These are phyloP conservation scores for Zangia roseola DNA, from an alignment of 768 basidiomycete species.

Conservation along the genomic window DNA sequence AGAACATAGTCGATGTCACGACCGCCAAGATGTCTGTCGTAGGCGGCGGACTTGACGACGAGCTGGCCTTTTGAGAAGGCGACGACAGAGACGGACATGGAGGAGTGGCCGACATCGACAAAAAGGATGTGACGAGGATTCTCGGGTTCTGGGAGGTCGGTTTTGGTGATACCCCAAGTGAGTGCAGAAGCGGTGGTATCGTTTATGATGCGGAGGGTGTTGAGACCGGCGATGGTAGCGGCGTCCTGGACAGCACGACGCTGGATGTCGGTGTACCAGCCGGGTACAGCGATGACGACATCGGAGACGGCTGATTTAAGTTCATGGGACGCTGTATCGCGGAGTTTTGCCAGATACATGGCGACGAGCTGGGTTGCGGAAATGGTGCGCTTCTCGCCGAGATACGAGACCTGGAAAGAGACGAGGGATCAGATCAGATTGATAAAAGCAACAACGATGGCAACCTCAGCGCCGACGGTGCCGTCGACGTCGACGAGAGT, in stretches of 20 bases:
- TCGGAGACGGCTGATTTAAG: conserved; percentile 87
- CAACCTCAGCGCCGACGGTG: conserved; percentile 81
- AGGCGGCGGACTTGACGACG: conserved; percentile 81
- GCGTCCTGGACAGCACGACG: conserved; percentile 89
- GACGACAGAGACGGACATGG: conserved; percentile 82
- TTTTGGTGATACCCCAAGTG: conserved; percentile 98
- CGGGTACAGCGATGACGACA: conserved; percentile 94
- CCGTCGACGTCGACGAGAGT: conserved; percentile 83
- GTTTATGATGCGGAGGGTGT: conserved; percentile 92
- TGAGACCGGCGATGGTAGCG: conserved; percentile 85
- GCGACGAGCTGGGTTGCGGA: conserved; percentile 90
- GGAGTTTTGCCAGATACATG: conserved; percentile 87
- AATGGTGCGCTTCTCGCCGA: conserved; percentile 76
- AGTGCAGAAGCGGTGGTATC: conserved; percentile 95
- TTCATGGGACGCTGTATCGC: conserved; percentile 82
- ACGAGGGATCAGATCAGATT: conserved; percentile 9
- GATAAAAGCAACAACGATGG: conserved; percentile 1
- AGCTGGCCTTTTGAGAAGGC: conserved; percentile 95
- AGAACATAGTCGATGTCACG: conserved; percentile 95
- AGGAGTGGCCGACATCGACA: conserved; percentile 93
- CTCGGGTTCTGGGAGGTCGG: conserved; percentile 87
- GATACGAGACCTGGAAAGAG: conserved; percentile 74
- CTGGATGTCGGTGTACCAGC: conserved; percentile 95
- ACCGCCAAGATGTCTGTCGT: conserved; percentile 92
- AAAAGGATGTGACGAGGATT: conserved; percentile 86